Percentiles rank a stretch among this genome's conserved stretches.
These are phyloP conservation scores for Boechera divaricarpa DNA, from an alignment of 345 rosid species.

Conservation along the genomic window DNA sequence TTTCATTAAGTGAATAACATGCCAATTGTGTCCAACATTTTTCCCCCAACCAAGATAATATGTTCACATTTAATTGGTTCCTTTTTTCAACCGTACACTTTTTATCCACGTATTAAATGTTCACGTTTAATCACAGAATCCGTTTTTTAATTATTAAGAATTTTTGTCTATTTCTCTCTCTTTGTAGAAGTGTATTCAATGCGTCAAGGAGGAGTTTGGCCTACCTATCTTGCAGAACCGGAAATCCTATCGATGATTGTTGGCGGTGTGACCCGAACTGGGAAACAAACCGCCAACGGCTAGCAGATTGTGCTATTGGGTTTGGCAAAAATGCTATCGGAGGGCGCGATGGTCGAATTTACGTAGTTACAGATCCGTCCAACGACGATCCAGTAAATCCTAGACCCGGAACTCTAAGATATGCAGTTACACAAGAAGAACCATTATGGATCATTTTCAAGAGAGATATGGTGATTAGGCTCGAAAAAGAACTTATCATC, in stretches of 20 bases:
- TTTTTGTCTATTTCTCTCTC: background rate
- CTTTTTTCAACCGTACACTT: background rate
- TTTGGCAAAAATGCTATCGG: constrained; percentile 78
- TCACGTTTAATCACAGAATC: background rate
- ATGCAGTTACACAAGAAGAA: constrained; percentile 75
- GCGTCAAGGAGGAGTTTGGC: constrained; percentile 74
- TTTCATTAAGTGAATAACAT: background rate
- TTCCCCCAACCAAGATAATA: constrained; percentile 28
- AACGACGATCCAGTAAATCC: constrained; percentile 67
- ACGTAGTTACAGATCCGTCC: constrained; percentile 63
- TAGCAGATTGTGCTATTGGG: constrained; percentile 82
- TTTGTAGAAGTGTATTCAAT: constrained; percentile 62
- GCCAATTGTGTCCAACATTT: background rate
- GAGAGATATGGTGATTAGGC: constrained; percentile 72
- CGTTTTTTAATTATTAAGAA: background rate
- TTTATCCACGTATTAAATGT: constrained; percentile 15
- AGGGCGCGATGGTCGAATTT: constrained; percentile 66
- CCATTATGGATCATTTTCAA: constrained; percentile 82
- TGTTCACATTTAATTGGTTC: constrained; percentile 48
- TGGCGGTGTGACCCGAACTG: constrained; percentile 83
- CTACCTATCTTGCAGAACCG: constrained; percentile 63
- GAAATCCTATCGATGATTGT: constrained; percentile 82
- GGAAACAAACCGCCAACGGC: constrained; percentile 64
- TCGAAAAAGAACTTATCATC: constrained; percentile 66
- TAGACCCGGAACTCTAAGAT: constrained; percentile 69